phyloP scores from a whole-genome alignment of 192 early-diverging fungal species.

The Entrophospora sp. region DNA sequence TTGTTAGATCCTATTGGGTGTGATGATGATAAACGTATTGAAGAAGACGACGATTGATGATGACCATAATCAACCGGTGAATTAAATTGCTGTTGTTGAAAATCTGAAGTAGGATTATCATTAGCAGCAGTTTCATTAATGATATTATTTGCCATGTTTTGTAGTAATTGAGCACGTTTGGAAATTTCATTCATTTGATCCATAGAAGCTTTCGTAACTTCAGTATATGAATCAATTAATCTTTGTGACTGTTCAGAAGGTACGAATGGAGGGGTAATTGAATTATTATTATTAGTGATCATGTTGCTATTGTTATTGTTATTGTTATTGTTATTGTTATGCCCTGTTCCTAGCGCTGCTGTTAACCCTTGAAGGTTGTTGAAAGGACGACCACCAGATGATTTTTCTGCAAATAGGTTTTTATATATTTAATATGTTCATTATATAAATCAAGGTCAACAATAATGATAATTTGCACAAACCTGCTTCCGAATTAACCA shows the following conservation, averaged over 20 bases:
- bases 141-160: not conserved
- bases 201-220: constrained; percentile 18
- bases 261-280: constrained; percentile 19
- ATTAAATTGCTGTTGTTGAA: not conserved
- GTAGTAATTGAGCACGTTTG: constrained; percentile 10
- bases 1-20: too few species aligned
- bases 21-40: too few species aligned
- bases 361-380: too few species aligned
- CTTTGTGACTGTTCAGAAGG: constrained; percentile 26
- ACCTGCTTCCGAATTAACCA: constrained; percentile 34
- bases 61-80: too few species aligned
- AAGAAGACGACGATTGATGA: too few species aligned
- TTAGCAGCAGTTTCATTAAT: not conserved
- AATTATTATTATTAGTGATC: not conserved
- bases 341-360: too few species aligned
- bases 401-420: constrained; percentile 1
- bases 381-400: not conserved
- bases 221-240: constrained; percentile 26
- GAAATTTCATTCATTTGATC: constrained; percentile 26
- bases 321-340: too few species aligned
- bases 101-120: not conserved
- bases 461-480: not conserved
- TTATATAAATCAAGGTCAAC: not conserved
- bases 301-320: not conserved
- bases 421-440: not conserved